Conservation (phyloP, 1,284 basidiomycete species). For the Melampsora occidentalis region DNA sequence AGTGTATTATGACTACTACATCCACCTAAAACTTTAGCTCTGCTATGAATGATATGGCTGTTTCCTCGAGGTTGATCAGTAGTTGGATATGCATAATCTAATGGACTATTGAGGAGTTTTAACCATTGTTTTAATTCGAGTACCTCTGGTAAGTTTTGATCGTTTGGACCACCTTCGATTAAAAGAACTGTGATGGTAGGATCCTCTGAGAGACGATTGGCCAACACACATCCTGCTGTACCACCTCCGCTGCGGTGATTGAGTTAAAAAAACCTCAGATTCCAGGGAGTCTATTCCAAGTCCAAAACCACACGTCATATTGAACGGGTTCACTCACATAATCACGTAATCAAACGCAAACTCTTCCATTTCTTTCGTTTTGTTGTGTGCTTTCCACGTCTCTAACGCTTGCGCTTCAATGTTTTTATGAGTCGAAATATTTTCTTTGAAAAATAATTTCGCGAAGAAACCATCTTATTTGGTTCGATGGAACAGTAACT, state of each 20-base stretch:
- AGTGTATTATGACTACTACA: constrained; percentile 55
- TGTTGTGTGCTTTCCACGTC: no score
- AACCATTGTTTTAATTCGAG: constrained; percentile 53
- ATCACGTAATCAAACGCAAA: no score
- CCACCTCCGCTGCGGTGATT: constrained; percentile 44
- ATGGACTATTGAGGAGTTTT: constrained; percentile 53
- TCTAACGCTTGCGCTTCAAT: no score
- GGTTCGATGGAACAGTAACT: no score
- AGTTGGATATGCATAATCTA: constrained; percentile 53
- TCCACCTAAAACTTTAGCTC: constrained; percentile 53
- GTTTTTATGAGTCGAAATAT: no score
- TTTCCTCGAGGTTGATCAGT: constrained; percentile 53
- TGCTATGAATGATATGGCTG: constrained; percentile 54
- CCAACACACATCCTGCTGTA: constrained; percentile 53
- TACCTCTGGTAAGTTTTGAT: constrained; percentile 49
- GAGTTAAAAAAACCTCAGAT: neutral
- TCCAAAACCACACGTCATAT: no score
- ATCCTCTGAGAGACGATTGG: constrained; percentile 53
- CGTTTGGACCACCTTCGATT: constrained; percentile 54
- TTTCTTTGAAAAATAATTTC: no score
- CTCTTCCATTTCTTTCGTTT: no score
- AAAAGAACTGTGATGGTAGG: constrained; percentile 52
- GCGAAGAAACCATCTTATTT: no score
- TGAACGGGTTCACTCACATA: no score
- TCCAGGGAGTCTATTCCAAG: no score